phyloP scores from a whole-genome alignment of 768 basidiomycete species.

The Trametes coccinea region DNA sequence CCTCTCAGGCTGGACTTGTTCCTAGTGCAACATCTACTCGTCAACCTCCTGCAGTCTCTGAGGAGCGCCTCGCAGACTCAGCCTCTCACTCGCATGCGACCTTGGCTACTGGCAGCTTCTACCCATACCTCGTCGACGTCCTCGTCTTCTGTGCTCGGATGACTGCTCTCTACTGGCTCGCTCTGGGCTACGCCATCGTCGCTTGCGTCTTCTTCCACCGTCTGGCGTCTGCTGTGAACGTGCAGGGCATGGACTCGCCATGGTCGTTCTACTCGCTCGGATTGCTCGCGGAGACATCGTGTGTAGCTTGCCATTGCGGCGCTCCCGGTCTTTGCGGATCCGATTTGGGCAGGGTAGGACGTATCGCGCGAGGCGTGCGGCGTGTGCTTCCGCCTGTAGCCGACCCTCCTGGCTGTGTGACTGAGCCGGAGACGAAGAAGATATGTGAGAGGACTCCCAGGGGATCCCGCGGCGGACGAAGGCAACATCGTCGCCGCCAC shows the following conservation, averaged over 20 bases:
- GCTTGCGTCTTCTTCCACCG: conserved; percentile 1
- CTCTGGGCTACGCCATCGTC: background rate
- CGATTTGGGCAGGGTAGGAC: background rate
- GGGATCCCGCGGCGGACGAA: background rate
- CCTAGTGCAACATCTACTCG: background rate
- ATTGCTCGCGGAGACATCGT: conserved; percentile 2
- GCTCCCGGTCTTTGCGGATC: background rate
- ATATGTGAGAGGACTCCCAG: background rate
- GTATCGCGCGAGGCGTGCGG: background rate
- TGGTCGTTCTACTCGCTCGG: conserved; percentile 4
- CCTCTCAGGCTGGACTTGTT: background rate
- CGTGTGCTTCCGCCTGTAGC: background rate
- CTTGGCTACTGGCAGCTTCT: too few species aligned
- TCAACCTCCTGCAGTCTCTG: background rate
- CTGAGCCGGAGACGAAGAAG: background rate
- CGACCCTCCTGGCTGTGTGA: background rate
- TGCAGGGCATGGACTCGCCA: conserved; percentile 4
- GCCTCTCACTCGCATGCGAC: background rate
- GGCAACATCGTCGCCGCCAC: background rate
- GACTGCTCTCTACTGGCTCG: background rate
- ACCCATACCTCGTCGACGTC: background rate
- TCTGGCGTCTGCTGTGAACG: background rate
- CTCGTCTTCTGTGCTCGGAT: background rate
- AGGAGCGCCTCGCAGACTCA: background rate
- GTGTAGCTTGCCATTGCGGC: background rate